phyloP scores from a whole-genome alignment of 2,329 filamentous ascomycete genomes.

The Alternaria conjuncta region DNA sequence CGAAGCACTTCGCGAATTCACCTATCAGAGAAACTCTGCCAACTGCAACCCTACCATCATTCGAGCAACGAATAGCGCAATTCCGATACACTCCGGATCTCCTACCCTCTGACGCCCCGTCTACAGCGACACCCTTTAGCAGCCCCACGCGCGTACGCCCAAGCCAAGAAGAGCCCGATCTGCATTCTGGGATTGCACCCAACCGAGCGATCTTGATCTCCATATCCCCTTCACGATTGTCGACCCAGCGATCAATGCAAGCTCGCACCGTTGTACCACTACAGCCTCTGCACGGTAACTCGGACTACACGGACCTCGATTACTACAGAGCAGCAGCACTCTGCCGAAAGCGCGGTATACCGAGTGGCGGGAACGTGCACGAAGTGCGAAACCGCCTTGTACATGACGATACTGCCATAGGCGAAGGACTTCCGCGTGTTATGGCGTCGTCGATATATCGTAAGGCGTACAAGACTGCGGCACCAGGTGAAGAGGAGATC shows the following conservation, averaged over 20 bases:
- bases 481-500: not conserved
- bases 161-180: not conserved
- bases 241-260: not conserved
- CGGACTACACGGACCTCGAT: conserved; percentile 14
- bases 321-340: conserved; percentile 25
- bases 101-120: not conserved
- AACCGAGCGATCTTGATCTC: not conserved
- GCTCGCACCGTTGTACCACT: not conserved
- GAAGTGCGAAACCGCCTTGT: conserved; percentile 23
- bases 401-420: conserved; percentile 25
- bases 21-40: not conserved
- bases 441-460: not conserved
- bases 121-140: not conserved
- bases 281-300: not conserved
- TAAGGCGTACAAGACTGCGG: not conserved
- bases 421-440: not conserved
- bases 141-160: not conserved
- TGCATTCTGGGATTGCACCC: not conserved
- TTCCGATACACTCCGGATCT: not conserved
- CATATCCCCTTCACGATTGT: not conserved
- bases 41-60: not conserved
- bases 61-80: not conserved
- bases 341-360: conserved; percentile 22
- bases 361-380: conserved; percentile 12
- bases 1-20: not conserved